These are phyloP conservation scores for Xylaria bambusicola DNA, from an alignment of 495 filamentous ascomycete genomes.

Conservation along the genomic window DNA sequence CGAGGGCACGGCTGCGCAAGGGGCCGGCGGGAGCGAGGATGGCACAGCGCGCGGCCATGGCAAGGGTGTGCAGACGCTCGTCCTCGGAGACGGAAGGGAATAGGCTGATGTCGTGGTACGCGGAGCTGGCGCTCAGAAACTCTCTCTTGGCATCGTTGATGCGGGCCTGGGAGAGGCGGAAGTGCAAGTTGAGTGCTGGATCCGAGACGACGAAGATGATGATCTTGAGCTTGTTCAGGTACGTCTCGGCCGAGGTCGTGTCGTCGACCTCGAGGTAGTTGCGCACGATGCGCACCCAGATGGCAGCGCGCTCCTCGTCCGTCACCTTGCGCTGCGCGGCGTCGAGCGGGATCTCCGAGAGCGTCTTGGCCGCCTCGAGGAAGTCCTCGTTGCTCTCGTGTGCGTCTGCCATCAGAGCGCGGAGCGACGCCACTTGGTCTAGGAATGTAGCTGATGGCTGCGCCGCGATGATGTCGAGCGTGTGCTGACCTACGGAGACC, in stretches of 20 bases:
- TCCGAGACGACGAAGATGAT: conserved; percentile 78
- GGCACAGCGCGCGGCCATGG: conserved; percentile 91
- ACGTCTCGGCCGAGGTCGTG: conserved; percentile 76
- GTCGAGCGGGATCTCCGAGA: conserved; percentile 85
- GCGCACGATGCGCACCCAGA: conserved; percentile 94
- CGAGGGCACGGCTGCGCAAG: conserved; percentile 73
- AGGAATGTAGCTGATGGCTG: conserved; percentile 64
- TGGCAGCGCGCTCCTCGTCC: conserved; percentile 71
- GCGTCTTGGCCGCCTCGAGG: conserved; percentile 68
- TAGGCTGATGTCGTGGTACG: conserved; percentile 84
- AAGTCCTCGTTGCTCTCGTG: conserved; percentile 84
- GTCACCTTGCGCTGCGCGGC: conserved; percentile 79
- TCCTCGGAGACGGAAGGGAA: conserved; percentile 76
- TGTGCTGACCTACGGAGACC: conserved; percentile 69
- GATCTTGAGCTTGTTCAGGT: conserved; percentile 91
- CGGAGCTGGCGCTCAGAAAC: conserved; percentile 86
- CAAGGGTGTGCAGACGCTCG: conserved; percentile 76
- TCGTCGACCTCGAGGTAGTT: conserved; percentile 95
- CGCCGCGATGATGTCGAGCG: conserved; percentile 62
- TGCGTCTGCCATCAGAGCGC: conserved; percentile 78
- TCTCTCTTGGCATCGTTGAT: conserved; percentile 87
- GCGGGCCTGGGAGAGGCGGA: conserved; percentile 86
- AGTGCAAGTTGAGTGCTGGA: conserved; percentile 72
- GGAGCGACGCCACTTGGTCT: conserved; percentile 82
- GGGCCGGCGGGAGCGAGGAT: conserved; percentile 92